phyloP scores from a whole-genome alignment of 1,284 basidiomycete species.

The Takashimella koratensis region DNA sequence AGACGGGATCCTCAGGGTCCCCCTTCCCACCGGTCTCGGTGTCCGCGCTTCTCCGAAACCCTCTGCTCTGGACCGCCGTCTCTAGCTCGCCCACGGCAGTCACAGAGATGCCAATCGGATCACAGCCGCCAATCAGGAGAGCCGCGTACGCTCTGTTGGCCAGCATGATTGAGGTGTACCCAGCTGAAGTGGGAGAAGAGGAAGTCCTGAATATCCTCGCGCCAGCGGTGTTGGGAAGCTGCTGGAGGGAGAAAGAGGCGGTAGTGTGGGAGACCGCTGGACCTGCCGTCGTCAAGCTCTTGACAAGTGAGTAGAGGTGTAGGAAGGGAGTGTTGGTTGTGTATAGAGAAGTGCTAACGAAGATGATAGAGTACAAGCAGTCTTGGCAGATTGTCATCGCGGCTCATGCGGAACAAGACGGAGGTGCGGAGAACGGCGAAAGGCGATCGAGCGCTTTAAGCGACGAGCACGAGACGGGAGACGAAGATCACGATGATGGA shows the following conservation, averaged over 20 bases:
- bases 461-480: constrained; percentile 2
- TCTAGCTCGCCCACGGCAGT: neutral
- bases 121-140: constrained; percentile 40
- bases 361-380: constrained; percentile 58
- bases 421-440: neutral
- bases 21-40: constrained; percentile 23
- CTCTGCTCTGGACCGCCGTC: constrained; percentile 28
- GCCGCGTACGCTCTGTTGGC: constrained; percentile 38
- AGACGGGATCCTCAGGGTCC: constrained; percentile 20
- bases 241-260: constrained; percentile 70
- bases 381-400: constrained; percentile 57
- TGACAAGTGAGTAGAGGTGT: constrained; percentile 58
- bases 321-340: neutral
- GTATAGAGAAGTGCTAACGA: neutral
- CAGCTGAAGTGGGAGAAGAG: constrained; percentile 21
- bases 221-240: constrained; percentile 62
- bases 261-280: constrained; percentile 66
- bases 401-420: neutral
- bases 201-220: constrained; percentile 53
- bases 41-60: constrained; percentile 26
- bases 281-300: constrained; percentile 64
- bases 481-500: constrained; percentile 13
- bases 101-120: constrained; percentile 10
- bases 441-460: neutral
- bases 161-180: constrained; percentile 27